Percentiles rank a stretch among this genome's conserved stretches.
Evolutionary conservation across 2,329 filamentous ascomycete genomes (phyloP).

Genomic region (Aquanectria penicillioides): DNA sequence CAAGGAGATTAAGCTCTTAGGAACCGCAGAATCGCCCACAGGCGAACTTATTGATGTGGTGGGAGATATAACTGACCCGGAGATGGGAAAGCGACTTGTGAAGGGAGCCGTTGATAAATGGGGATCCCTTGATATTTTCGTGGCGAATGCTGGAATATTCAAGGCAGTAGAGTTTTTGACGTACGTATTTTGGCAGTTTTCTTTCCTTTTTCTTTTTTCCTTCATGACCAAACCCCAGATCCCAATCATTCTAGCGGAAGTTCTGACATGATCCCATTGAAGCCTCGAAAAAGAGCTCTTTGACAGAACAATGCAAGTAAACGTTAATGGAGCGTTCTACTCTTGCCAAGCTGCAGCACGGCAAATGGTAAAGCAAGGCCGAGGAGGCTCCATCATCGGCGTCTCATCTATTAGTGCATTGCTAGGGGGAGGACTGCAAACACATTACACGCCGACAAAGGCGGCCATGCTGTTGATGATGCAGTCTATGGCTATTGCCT

Average conservation of each 20-base stretch:
- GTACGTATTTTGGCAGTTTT: background rate
- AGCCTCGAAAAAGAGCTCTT: constrained; percentile 17
- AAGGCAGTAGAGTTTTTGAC: constrained; percentile 17
- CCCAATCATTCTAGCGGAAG: too few relatives aligned
- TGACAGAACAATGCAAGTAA: constrained; percentile 14
- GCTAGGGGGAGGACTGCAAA: constrained; percentile 78
- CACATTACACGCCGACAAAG: constrained; percentile 86
- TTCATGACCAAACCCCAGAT: too few relatives aligned
- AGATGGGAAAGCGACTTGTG: constrained; percentile 10
- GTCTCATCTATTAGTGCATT: constrained; percentile 75
- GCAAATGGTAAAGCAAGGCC: constrained; percentile 67
- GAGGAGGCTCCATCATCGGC: constrained; percentile 78
- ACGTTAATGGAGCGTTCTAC: constrained; percentile 80
- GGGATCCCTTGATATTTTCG: constrained; percentile 17
- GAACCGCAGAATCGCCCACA: constrained; percentile 73
- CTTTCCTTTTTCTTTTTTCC: background rate
- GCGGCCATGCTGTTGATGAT: constrained; percentile 78
- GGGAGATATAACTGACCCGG: constrained; percentile 13
- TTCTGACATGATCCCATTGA: background rate
- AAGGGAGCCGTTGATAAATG: constrained; percentile 11
- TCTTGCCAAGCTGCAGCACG: constrained; percentile 81
- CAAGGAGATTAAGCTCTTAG: constrained; percentile 18
- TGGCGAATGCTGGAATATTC: constrained; percentile 22
- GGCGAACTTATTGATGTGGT: constrained; percentile 15
- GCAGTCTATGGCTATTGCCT: constrained; percentile 62